Conservation (phyloP, 2,329 filamentous ascomycete genomes). For the Colletotrichum sidae region DNA sequence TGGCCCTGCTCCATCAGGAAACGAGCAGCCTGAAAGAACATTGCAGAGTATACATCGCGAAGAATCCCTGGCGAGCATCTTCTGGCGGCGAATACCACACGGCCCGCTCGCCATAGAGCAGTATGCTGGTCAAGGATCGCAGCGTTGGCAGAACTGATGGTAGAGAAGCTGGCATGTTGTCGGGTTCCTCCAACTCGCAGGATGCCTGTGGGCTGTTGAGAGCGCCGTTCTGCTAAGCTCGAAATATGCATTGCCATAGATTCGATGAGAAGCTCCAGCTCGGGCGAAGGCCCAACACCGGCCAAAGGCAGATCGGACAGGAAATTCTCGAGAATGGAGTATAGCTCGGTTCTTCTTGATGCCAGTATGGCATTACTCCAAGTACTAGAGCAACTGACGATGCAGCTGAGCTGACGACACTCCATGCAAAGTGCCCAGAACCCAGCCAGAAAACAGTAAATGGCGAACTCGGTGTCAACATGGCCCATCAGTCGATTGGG, state of each 20-base stretch:
- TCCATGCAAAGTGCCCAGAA: constrained; percentile 7
- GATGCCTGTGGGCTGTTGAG: no score
- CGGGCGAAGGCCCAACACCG: no score
- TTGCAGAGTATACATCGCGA: background rate
- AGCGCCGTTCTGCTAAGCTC: no score
- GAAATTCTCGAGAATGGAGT: background rate
- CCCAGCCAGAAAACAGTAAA: background rate
- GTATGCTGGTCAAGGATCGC: background rate
- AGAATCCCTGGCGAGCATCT: background rate
- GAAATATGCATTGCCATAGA: no score
- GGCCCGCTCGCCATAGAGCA: constrained; percentile 2
- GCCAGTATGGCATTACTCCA: constrained; percentile 18
- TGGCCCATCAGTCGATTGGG: background rate
- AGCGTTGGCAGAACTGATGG: background rate
- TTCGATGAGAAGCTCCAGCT: no score
- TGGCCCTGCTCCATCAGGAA: background rate
- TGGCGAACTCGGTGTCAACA: background rate
- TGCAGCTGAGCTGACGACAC: constrained; percentile 6
- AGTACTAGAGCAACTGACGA: background rate
- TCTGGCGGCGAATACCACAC: background rate
- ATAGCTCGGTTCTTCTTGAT: constrained; percentile 6
- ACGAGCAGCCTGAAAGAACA: background rate
- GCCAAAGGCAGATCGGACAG: background rate
- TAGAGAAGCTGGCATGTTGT: background rate
- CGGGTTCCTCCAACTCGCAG: no score